Conservation (phyloP, 805 yeast species). For the Saccharomycopsis babjevae region DNA sequence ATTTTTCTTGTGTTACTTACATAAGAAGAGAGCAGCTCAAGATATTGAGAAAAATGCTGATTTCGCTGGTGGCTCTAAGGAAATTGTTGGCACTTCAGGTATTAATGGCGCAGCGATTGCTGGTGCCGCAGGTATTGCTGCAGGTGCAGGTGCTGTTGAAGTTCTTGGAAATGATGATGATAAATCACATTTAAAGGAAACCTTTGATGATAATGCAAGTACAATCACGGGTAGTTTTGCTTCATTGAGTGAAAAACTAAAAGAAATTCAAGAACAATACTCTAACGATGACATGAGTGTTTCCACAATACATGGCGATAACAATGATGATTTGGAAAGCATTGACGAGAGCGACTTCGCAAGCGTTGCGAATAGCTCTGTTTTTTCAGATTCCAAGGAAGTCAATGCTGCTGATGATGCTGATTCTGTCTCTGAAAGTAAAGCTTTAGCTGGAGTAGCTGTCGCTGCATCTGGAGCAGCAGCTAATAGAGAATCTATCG, state of each 20-base stretch:
- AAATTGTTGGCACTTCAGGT: background rate
- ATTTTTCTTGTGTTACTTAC: constrained; percentile 11
- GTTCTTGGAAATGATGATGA: constrained; percentile 3
- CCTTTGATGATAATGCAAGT: constrained; percentile 15
- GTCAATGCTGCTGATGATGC: background rate
- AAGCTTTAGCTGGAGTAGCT: background rate
- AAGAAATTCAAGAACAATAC: constrained; percentile 18
- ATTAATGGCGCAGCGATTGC: background rate
- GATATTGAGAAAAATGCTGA: constrained; percentile 12
- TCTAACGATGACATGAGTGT: constrained; percentile 4
- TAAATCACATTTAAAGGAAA: background rate
- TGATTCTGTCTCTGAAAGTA: background rate
- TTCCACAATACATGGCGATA: constrained; percentile 8
- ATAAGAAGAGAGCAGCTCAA: constrained; percentile 4
- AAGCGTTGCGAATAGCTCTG: background rate
- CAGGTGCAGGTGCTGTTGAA: constrained; percentile 14
- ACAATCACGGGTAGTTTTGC: constrained; percentile 18
- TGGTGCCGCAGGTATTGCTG: constrained; percentile 12
- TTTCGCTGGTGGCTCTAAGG: background rate
- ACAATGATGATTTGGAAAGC: background rate
- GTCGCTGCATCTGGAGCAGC: constrained; percentile 4
- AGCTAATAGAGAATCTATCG: background rate
- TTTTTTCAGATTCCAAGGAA: background rate
- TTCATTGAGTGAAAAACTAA: constrained; percentile 16
- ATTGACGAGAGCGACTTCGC: background rate